Conservation (phyloP, 257 asterid genomes). For the Buddleja alternifolia region DNA sequence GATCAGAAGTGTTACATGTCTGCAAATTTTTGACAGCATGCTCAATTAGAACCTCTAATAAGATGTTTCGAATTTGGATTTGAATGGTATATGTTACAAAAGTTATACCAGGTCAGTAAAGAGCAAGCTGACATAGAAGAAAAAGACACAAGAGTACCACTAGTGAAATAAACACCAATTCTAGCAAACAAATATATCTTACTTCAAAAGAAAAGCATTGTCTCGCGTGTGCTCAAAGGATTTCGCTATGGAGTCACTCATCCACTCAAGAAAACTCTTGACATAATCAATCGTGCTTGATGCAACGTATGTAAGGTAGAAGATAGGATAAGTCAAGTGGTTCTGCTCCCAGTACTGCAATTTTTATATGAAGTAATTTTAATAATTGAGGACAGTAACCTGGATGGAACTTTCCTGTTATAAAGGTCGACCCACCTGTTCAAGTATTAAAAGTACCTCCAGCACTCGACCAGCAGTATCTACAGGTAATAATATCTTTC, state of each 20-base stretch:
- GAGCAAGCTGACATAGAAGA: slow-evolving; percentile 23
- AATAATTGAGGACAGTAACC: slow-evolving; percentile 25
- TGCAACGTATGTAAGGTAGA: slow-evolving; percentile 81
- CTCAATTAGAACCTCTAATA: slow-evolving; percentile 34
- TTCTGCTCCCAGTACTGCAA: slow-evolving; percentile 92
- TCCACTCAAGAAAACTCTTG: slow-evolving; percentile 98
- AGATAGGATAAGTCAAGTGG: slow-evolving; percentile 74
- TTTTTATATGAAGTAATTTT: slow-evolving; percentile 33
- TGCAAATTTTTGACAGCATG: slow-evolving; percentile 43
- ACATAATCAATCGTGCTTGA: slow-evolving; percentile 93
- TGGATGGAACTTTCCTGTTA: slow-evolving; percentile 20
- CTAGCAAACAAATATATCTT: slow-evolving; percentile 34
- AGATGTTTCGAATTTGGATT: slow-evolving; percentile 10
- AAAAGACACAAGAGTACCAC: slow-evolving; percentile 3
- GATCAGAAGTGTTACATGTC: slow-evolving; percentile 76
- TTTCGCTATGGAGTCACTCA: slow-evolving; percentile 95
- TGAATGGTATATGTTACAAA: slow-evolving; percentile 5
- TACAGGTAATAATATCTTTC: slow-evolving; percentile 88
- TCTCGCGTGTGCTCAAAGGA: slow-evolving; percentile 94
- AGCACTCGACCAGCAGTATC: slow-evolving; percentile 98
- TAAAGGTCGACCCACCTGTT: slow-evolving; percentile 61
- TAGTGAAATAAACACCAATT: slow-evolving; percentile 4
- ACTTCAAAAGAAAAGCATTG: slow-evolving; percentile 92
- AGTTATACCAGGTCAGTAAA: slow-evolving; percentile 1
- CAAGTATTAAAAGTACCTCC: slow-evolving; percentile 86